phyloP scores from a whole-genome alignment of 306 rosid species.

The Styphnolobium japonicum region DNA sequence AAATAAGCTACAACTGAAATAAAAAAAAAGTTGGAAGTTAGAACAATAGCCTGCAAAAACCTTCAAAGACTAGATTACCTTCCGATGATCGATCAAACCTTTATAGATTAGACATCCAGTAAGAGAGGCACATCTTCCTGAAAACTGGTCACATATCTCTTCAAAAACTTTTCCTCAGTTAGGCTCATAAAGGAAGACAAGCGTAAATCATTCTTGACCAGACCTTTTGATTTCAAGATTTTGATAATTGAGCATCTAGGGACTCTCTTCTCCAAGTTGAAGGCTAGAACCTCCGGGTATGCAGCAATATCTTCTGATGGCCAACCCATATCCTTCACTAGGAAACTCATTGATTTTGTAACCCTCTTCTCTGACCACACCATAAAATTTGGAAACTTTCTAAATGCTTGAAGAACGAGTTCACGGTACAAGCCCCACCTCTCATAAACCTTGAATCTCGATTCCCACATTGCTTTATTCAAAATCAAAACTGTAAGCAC shows the following conservation, averaged over 20 bases:
- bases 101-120: too few relatives aligned
- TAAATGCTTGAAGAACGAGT: constrained; percentile 16
- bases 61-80: not conserved
- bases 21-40: not conserved
- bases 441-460: constrained; percentile 11
- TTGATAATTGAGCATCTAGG: not conserved
- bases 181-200: not conserved
- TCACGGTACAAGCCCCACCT: constrained; percentile 31
- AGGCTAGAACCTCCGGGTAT: not conserved
- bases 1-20: not conserved
- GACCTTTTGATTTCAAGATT: not conserved
- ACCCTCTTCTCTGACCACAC: not conserved
- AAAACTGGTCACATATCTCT: not conserved
- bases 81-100: not conserved
- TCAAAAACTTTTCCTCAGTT: not conserved
- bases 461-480: constrained; percentile 15
- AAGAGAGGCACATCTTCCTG: not conserved
- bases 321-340: not conserved
- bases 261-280: not conserved
- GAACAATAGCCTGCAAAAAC: not conserved
- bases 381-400: constrained; percentile 22
- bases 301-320: not conserved
- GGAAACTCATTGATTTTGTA: not conserved
- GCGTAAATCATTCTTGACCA: not conserved
- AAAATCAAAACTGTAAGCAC: not conserved